Conservation (phyloP, 2,329 filamentous ascomycete species). For the Grosmannia serpens region DNA sequence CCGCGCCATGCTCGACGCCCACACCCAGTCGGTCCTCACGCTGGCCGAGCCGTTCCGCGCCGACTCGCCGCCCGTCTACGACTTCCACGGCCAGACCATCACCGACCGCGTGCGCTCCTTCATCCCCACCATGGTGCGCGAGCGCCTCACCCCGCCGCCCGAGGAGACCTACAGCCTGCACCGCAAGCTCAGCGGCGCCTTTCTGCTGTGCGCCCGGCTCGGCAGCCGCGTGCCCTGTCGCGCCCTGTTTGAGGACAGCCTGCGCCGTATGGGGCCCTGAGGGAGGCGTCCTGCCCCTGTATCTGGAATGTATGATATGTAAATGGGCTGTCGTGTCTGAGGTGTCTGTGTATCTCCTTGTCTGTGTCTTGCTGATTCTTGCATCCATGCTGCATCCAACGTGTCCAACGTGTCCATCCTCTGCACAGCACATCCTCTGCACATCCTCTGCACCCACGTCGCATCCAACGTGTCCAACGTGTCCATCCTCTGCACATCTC, state of each 20-base stretch:
- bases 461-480: too few species aligned
- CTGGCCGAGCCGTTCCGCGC: constrained; percentile 82
- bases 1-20: constrained; percentile 75
- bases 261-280: constrained; percentile 23
- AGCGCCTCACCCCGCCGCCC: constrained; percentile 79
- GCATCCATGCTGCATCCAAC: too few species aligned
- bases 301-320: not conserved
- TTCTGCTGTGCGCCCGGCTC: constrained; percentile 77
- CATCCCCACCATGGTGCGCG: constrained; percentile 87
- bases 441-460: too few species aligned
- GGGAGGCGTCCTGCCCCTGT: not conserved
- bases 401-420: too few species aligned
- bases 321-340: not conserved
- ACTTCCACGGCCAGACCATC: constrained; percentile 91
- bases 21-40: constrained; percentile 77
- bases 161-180: constrained; percentile 97
- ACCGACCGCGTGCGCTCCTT: constrained; percentile 81
- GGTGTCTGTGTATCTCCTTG: too few species aligned
- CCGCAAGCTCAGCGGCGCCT: constrained; percentile 88
- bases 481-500: too few species aligned
- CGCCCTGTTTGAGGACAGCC: constrained; percentile 59
- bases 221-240: constrained; percentile 74
- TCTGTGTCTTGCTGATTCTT: too few species aligned
- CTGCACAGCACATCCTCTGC: too few species aligned
- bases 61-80: constrained; percentile 70